Conservation (phyloP, 78 protist genomes). For the slime mould (Dictyostelium discoideum) region dicty_2.7 NC_007089.4:2729001-2729500, state of each 20-base stretch:
- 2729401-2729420: conserved; percentile 17
- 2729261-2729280: conserved; percentile 27
- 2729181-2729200: not conserved
- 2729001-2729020: not conserved
- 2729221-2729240: conserved; percentile 21
- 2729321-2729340: conserved; percentile 37
- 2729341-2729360: conserved; percentile 18
- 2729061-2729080: not conserved
- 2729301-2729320: conserved; percentile 35
- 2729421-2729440: conserved; percentile 38
- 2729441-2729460: conserved; percentile 71
- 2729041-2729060: not conserved
- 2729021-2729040: too few relatives aligned
- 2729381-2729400: conserved; percentile 53
- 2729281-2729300: conserved; percentile 32
- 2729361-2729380: conserved; percentile 27
- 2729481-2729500: too few relatives aligned
- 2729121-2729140: not conserved
- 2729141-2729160: not conserved
- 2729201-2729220: not conserved
- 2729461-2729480: conserved; percentile 25
- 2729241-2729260: conserved; percentile 46
- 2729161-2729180: conserved; percentile 4
- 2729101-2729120: not conserved
- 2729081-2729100: not conserved